These are phyloP conservation scores for Paxillus involutus DNA, from an alignment of 768 basidiomycete species.

Conservation along the genomic window DNA sequence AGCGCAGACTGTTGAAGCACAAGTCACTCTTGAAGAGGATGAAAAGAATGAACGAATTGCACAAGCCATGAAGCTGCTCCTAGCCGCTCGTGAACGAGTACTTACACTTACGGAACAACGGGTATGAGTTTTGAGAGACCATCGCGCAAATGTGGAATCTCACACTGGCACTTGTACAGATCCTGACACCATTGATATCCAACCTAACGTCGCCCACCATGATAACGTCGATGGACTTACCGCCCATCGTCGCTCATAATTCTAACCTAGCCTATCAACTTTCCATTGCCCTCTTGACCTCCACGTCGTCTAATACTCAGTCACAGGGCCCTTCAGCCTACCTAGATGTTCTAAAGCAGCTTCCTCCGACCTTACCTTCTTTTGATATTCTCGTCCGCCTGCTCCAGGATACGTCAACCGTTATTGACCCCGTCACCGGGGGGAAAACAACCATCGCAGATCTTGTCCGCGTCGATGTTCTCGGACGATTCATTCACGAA, in stretches of 20 bases:
- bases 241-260: conserved; percentile 65
- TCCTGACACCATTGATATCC: conserved; percentile 50
- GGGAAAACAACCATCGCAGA: conserved; percentile 62
- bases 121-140: conserved; percentile 31
- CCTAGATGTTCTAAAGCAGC: conserved; percentile 59
- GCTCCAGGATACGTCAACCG: conserved; percentile 57
- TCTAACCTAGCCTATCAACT: conserved; percentile 69
- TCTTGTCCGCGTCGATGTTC: conserved; percentile 59
- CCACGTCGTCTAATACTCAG: conserved; percentile 28
- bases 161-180: conserved; percentile 31
- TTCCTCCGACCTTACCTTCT: conserved; percentile 71
- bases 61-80: conserved; percentile 65
- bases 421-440: conserved; percentile 39
- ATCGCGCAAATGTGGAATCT: not conserved
- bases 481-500: conserved; percentile 72
- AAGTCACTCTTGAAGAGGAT: conserved; percentile 51
- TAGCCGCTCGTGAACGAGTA: conserved; percentile 69
- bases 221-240: conserved; percentile 67
- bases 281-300: conserved; percentile 55
- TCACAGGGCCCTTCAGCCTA: conserved; percentile 45
- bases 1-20: conserved; percentile 4
- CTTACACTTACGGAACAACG: conserved; percentile 77
- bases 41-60: conserved; percentile 55
- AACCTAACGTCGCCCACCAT: conserved; percentile 45
- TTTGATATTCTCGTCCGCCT: conserved; percentile 74